Evolutionary conservation across 768 basidiomycete species (phyloP).

Genomic region (Tulasnella sp.): DNA sequence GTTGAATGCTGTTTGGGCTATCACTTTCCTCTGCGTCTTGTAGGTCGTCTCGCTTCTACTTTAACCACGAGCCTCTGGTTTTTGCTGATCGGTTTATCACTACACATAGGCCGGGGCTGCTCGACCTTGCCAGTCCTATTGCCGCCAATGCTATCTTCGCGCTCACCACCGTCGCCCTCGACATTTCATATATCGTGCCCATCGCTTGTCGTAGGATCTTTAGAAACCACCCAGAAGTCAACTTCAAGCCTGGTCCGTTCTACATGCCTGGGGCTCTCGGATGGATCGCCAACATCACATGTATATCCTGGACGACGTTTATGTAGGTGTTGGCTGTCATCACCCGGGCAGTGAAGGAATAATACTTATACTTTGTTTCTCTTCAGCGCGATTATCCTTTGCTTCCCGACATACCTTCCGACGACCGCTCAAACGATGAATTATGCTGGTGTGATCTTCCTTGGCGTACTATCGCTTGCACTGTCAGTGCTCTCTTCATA

Average conservation of each 20-base stretch:
- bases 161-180: conserved; percentile 51
- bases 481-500: conserved; percentile 8
- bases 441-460: conserved; percentile 52
- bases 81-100: neutral
- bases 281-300: conserved; percentile 47
- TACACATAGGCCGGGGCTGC: conserved; percentile 30
- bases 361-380: too few species aligned
- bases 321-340: conserved; percentile 16
- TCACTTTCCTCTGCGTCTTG: conserved; percentile 53
- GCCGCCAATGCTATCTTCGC: conserved; percentile 77
- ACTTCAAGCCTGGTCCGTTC: conserved; percentile 78
- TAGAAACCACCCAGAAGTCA: conserved; percentile 65
- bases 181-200: conserved; percentile 49
- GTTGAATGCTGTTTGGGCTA: conserved; percentile 63
- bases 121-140: conserved; percentile 64
- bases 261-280: conserved; percentile 63
- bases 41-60: neutral
- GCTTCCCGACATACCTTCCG: conserved; percentile 56
- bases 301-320: conserved; percentile 33
- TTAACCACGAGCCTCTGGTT: neutral
- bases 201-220: conserved; percentile 60
- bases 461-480: conserved; percentile 1
- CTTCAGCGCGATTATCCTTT: conserved; percentile 60
- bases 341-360: too few species aligned
- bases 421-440: conserved; percentile 69